Evolutionary conservation across 805 yeast genomes (phyloP), one percentile per base, ranked within the genome.

Genomic region (Danielozyma ontarioensis): DNA sequence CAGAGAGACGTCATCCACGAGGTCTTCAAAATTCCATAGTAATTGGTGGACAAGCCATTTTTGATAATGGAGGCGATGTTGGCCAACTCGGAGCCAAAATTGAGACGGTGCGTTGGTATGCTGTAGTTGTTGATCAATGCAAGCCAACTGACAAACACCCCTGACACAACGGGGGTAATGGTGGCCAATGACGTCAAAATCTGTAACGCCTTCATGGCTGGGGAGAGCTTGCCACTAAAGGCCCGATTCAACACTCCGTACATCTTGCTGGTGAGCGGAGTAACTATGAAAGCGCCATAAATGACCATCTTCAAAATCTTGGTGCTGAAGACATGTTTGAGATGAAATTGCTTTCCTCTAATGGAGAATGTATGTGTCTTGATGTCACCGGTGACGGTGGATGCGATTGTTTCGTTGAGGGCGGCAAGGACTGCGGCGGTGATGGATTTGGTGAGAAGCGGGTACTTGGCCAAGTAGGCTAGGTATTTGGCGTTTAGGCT

Each of bases 201-300:
- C 48, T 80, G 85, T 3, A 62, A 39, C 3, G 77, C 16, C 46
- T 68, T 75, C 48, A 62, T 56, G 16, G 37, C 45, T 3, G 57
- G 40, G 0, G 67, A 45, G 28, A 72, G 45, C 4, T 75, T 74
- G 16, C 60, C 68, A 23, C 36, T 42, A 45, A 68, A 72, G 5
- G 72, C 35, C 36, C 49, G 50, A 30, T 50, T 48, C 30, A 78
- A 59, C 12, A 67, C 37, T 3, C 59, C 63, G 41, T 77, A 76
- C 25, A 74, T 64, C 40, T 63, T 68, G 46, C 80, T 85, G 3
- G 76, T 59, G 25, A 77, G 54, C 5, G 87, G 87, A 1, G 84
- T 73, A 17, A 70, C 68, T 12, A 80, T 58, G 2, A 62, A 40
- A 18, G 70, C 59, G 0, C 84, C 83, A 46, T 73, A 80, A 2